A percentile compares a stretch with the other conserved stretches of the same genome.
Evolutionary conservation across 306 rosid species (phyloP).

Genomic region (Rosa multiflora): DNA sequence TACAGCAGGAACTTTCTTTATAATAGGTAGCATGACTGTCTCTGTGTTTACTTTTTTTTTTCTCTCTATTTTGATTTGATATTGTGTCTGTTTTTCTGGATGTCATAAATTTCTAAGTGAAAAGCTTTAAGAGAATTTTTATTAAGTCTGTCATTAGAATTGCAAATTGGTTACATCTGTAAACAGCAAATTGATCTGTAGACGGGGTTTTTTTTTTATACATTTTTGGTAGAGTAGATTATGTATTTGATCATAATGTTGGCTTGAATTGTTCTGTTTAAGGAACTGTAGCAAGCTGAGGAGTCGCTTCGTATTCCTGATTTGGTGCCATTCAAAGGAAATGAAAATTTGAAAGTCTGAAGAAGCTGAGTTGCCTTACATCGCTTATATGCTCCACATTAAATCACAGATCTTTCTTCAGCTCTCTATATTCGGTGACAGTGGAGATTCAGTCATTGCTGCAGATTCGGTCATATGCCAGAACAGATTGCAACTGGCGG

Average conservation of each 20-base stretch:
- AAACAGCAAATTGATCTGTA: neutral
- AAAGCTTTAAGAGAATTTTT: neutral
- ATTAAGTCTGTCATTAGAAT: neutral
- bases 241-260: neutral
- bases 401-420: slow-evolving; percentile 3
- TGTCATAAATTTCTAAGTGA: neutral
- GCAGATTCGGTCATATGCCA: neutral
- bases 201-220: neutral
- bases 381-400: neutral
- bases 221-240: neutral
- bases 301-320: neutral
- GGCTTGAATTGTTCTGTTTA: slow-evolving; percentile 3
- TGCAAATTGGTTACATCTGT: neutral
- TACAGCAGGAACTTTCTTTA: neutral
- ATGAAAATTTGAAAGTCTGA: neutral
- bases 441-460: neutral
- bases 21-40: neutral
- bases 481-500: neutral
- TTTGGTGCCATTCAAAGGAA: neutral
- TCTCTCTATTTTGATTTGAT: neutral
- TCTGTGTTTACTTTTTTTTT: neutral
- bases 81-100: neutral
- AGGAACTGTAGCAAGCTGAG: slow-evolving; percentile 11
- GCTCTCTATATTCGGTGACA: neutral
- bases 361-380: neutral